Base-by-base conservation (phyloP, 202 grass and related monocot genomes). In the Hordeum pubiflorum region DNA sequence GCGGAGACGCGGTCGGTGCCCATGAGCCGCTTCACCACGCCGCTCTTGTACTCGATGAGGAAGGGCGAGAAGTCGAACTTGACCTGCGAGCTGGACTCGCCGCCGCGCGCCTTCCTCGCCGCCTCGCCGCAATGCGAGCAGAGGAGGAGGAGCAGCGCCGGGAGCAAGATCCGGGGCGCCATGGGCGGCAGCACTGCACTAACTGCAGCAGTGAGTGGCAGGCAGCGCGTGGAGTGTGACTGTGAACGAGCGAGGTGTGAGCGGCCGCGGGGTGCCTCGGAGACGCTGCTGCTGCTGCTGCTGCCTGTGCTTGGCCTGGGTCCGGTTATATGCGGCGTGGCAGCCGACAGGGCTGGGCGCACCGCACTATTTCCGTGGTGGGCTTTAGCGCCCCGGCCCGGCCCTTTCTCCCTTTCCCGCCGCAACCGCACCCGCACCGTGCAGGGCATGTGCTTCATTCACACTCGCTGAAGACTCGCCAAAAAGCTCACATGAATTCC, bases 31-130 rank as follows among this genome's bases (percentile, higher is more conserved):
- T 94, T 88, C 58, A 86, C 86, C 23, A 84, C 79, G 55, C 93
- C 93, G 76, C 83, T 95, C 83, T 82, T 89, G 89, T 91, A 94
- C 91, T 91, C 86, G 82, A 92, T 86, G 5, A 93, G 44, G 80
- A 86, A 72, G 20, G 82, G 82, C 0, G 94, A 92, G 84, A 93
- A 93, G 68, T 93, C 88, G 83, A 91, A 89, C 60, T 94, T 77
- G 1, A 94, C 75, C 61, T 84, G 76, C 38, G 90, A 73, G 86
- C 40, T 56, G 6, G 89, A 12, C 58, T 82, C 84, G 17, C 86
- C 82, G 72, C 64, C 40, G 77, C 66, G 69, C 10, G 31, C 1
- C 43, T 23, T 37, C 22, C 39, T 52, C 3, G 29, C 75, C 8
- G 20, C 73, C 44, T 0, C 1, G 0, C 21, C 40, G 60, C 79